phyloP scores from a whole-genome alignment of 2,329 filamentous ascomycete genomes.

The Penicillium sp. region DNA sequence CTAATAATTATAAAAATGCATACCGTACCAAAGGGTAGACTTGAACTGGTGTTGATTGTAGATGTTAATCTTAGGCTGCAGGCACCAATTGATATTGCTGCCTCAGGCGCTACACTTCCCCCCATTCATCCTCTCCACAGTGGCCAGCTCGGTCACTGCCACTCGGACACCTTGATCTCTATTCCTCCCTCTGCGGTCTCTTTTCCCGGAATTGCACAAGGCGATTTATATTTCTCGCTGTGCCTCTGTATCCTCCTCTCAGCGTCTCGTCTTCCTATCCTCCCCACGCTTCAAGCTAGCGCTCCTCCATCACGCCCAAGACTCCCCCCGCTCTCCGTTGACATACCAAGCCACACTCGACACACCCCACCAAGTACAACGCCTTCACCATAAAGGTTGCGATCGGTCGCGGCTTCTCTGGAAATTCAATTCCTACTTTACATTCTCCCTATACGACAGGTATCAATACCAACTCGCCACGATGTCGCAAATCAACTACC shows the following conservation, averaged over 20 bases:
- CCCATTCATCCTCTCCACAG: background rate
- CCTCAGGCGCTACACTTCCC: background rate
- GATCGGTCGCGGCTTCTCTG: background rate
- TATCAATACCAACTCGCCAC: slow-evolving; percentile 18
- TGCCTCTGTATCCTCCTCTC: background rate
- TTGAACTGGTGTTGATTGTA: background rate
- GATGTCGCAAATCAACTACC: slow-evolving; percentile 64
- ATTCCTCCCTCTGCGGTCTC: background rate
- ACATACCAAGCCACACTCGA: slow-evolving; percentile 10
- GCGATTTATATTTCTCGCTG: background rate
- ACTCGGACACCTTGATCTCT: background rate
- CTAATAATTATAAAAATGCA: too few species aligned
- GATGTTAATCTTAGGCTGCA: too few species aligned
- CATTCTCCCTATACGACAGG: background rate
- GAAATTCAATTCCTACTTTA: background rate
- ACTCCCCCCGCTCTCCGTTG: background rate
- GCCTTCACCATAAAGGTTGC: background rate
- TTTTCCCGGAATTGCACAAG: background rate
- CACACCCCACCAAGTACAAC: background rate
- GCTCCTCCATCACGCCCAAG: background rate
- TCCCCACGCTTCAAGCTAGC: background rate
- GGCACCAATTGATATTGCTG: too few species aligned
- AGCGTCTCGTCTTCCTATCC: background rate
- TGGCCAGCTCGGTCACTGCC: slow-evolving; percentile 1
- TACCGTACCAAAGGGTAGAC: too few species aligned